A percentile compares a stretch with the other conserved stretches of the same genome.
Evolutionary conservation across 306 rosid genomes (phyloP).

Genomic region (Begonia fuchsioides): DNA sequence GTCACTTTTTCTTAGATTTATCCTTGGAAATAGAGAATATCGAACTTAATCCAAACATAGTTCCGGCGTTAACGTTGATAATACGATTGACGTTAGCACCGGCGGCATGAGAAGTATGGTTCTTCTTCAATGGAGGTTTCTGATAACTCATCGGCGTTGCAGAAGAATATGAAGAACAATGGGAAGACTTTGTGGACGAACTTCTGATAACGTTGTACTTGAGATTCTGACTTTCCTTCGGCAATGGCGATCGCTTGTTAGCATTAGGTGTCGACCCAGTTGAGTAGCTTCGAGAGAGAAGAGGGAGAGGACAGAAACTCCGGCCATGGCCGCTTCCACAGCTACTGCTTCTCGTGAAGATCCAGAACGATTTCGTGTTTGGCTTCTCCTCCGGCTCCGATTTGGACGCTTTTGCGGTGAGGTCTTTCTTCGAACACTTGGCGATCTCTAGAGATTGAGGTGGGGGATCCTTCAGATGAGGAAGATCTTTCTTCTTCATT

Average conservation of each 20-base stretch:
- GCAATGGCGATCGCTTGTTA: slow-evolving; percentile 22
- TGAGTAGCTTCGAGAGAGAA: slow-evolving; percentile 68
- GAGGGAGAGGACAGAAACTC: slow-evolving; percentile 71
- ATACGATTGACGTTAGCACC: slow-evolving; percentile 45
- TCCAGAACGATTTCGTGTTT: slow-evolving; percentile 55
- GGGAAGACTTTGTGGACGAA: slow-evolving; percentile 18
- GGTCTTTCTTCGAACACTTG: too few species aligned
- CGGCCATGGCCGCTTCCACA: slow-evolving; percentile 77
- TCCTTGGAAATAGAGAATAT: slow-evolving; percentile 55
- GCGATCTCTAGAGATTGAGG: slow-evolving; percentile 2
- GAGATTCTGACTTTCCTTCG: slow-evolving; percentile 28
- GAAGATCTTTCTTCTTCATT: slow-evolving; percentile 37
- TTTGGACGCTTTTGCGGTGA: too few species aligned
- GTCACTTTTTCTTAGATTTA: slow-evolving; percentile 52
- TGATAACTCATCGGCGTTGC: slow-evolving; percentile 13
- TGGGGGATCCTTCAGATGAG: slow-evolving; percentile 11
- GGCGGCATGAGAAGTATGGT: slow-evolving; percentile 33
- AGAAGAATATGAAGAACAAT: slow-evolving; percentile 9
- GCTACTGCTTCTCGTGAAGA: slow-evolving; percentile 78
- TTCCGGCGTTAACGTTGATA: slow-evolving; percentile 56
- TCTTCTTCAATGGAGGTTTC: slow-evolving; percentile 66
- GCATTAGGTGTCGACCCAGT: slow-evolving; percentile 49
- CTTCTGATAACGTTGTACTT: slow-evolving; percentile 34
- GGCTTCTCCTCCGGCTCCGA: slow-evolving; percentile 36
- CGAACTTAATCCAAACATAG: slow-evolving; percentile 58